Evolutionary conservation across 2,329 filamentous ascomycete genomes (phyloP), one percentile per base, ranked within the genome.

Genomic region (Dothistroma pini): DNA sequence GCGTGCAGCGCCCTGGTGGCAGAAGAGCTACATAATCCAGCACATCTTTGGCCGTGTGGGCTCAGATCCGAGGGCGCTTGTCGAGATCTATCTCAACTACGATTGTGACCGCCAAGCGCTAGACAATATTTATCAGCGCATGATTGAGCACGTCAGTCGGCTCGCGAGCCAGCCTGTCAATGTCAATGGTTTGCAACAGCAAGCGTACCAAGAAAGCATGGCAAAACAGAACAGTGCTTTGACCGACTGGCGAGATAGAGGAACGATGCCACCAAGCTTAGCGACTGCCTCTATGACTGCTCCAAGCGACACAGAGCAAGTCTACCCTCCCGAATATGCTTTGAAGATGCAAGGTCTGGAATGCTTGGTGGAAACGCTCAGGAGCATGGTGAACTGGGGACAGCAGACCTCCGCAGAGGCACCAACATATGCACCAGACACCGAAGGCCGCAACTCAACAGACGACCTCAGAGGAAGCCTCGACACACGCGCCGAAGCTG

Each of bases 11-110:
- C 93, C 93, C 4, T 79, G 89, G 10, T 92, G 92, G 62, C 95
- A 99, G 73, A 99, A 97, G 76, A 85, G 95, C 58, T 92, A 93
- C 72, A 95, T 97, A 67, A 85, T 99, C 75, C 69, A 73, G 48
- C 87, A 86, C 62, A 86, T 99, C 29, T 82, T 99, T 56, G 89
- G 91, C 69, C 84, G 93, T 61, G 81, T 99, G 53, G 93, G 89
- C 61, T 87, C 86, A 16, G 95, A 99, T 73, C 91, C 93, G 1
- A 85, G 91, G 66, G 93, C 91, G 0, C 76, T 99, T 54, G 95
- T 99, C 16, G 95, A 99, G 76, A 89, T 93, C 14, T 99, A 99
- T 75, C 84, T 99, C 64, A 99, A 99, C 76, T 99, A 99, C 72
- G 95, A 99, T 74, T 99, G 95, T 77, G 96, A 97, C 71, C 85